Conservation (phyloP, 345 rosid genomes). For the Salix exigua region DNA sequence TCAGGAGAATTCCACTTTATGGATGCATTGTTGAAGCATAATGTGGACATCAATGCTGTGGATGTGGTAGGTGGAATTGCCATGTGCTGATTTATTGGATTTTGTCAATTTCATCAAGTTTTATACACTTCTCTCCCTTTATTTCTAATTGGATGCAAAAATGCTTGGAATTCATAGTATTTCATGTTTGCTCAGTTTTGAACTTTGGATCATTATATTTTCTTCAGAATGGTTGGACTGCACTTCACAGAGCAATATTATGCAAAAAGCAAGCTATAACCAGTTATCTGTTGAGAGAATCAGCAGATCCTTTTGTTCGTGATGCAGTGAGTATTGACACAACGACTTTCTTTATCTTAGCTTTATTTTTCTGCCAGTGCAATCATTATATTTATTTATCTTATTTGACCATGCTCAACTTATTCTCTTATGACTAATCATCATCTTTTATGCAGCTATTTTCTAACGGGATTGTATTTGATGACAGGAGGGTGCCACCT, state of each 20-base stretch:
- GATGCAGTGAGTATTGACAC: constrained; percentile 52
- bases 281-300: constrained; percentile 81
- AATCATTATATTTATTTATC: neutral
- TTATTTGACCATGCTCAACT: neutral
- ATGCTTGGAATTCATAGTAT: neutral
- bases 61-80: constrained; percentile 47
- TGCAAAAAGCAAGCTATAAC: constrained; percentile 81
- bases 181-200: neutral
- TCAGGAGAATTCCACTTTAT: constrained; percentile 80
- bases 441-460: neutral
- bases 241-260: constrained; percentile 77
- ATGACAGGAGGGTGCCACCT: constrained; percentile 77
- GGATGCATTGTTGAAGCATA: constrained; percentile 71
- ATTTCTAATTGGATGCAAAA: neutral
- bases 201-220: constrained; percentile 10
- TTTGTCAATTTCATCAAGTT: neutral
- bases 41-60: constrained; percentile 70
- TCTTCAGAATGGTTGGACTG: constrained; percentile 73
- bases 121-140: neutral
- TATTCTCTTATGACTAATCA: too few relatives aligned
- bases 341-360: neutral
- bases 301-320: constrained; percentile 75
- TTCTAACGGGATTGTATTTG: neutral
- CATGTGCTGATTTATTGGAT: neutral
- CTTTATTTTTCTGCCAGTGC: neutral